These are phyloP conservation scores for Cicer judaicum DNA, from an alignment of 306 rosid species.

Conservation along the genomic window DNA sequence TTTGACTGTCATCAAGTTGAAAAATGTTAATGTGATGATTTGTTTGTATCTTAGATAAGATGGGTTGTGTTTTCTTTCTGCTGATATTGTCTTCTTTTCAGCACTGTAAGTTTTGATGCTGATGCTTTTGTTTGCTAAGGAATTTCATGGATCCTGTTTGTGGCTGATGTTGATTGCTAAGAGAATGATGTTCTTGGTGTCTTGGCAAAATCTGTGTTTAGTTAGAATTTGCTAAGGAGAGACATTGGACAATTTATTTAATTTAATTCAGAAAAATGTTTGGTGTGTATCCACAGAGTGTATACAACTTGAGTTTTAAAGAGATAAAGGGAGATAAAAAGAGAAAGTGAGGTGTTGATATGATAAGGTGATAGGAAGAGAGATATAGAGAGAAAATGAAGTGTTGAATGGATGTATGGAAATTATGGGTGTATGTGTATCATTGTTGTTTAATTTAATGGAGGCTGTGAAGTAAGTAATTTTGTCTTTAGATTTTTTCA, in stretches of 20 bases:
- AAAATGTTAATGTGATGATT: background rate
- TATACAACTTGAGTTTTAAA: no score
- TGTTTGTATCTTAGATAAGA: slow-evolving; percentile 11
- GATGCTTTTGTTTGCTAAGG: slow-evolving; percentile 25
- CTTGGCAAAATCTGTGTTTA: background rate
- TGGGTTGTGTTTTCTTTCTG: slow-evolving; percentile 33
- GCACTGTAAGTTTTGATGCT: background rate
- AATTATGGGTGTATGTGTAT: no score
- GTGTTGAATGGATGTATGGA: no score
- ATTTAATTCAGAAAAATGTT: no score
- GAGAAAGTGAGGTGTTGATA: no score
- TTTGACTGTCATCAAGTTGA: background rate
- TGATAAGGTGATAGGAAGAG: no score
- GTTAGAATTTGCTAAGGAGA: background rate
- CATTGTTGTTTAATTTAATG: no score
- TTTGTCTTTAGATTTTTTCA: background rate
- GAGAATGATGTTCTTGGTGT: background rate
- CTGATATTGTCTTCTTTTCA: slow-evolving; percentile 22
- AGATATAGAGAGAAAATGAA: no score
- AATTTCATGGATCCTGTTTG: slow-evolving; percentile 15
- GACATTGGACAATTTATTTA: no score
- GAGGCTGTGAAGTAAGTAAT: no score
- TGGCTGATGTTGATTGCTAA: background rate
- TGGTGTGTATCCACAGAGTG: no score
- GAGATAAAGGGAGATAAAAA: no score